Conservation (phyloP, 257 asterid genomes). For the Solanum lycopersicoides region DNA sequence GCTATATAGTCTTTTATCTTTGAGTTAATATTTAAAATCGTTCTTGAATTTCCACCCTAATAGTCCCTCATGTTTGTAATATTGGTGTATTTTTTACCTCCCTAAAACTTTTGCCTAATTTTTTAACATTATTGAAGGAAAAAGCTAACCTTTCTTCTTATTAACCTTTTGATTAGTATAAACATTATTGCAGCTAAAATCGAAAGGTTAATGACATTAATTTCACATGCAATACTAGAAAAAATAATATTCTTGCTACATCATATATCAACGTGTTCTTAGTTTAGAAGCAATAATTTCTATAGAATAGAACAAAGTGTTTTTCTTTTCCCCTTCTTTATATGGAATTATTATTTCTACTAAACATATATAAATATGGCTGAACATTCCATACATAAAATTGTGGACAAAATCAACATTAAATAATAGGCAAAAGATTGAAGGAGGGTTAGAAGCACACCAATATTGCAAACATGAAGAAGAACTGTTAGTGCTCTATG, state of each 20-base stretch:
- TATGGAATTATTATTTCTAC: too few relatives aligned
- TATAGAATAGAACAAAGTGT: not conserved
- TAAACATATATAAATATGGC: not conserved
- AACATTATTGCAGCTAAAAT: not conserved
- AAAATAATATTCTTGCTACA: not conserved
- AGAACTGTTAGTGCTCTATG: not conserved
- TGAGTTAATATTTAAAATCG: too few relatives aligned
- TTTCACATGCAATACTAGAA: not conserved
- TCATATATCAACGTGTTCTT: not conserved
- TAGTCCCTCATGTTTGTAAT: not conserved
- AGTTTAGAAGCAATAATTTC: not conserved
- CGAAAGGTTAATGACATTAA: not conserved
- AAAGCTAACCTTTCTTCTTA: too few relatives aligned
- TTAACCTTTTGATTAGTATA: not conserved
- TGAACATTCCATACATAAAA: not conserved
- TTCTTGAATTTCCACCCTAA: not conserved
- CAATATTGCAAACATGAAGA: too few relatives aligned
- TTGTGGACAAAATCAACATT: not conserved
- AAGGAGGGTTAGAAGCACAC: not conserved
- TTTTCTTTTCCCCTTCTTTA: not conserved
- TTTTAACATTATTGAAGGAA: too few relatives aligned
- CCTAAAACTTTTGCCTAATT: not conserved
- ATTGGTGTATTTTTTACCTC: not conserved
- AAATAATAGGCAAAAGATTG: not conserved
- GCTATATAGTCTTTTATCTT: too few relatives aligned